Evolutionary conservation across 176 grass and related monocot genomes (phyloP).

Genomic region (Poa pratensis): DNA sequence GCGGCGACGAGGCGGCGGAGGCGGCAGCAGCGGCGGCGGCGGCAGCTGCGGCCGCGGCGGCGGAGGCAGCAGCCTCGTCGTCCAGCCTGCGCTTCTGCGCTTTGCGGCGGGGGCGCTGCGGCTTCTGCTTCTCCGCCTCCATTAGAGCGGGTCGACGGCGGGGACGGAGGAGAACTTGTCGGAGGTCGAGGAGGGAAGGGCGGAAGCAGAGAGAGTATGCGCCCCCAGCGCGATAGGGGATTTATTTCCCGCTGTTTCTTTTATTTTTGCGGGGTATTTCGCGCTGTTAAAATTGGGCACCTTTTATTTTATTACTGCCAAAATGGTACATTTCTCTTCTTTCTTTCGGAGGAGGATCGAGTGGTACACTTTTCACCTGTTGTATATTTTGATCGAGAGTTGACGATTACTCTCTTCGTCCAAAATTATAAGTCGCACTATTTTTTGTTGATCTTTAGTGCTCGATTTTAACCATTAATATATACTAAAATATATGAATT

Average conservation of each 20-base stretch:
- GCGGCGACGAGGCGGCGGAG: constrained; percentile 43
- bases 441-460: too few relatives aligned
- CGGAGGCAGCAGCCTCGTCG: constrained; percentile 55
- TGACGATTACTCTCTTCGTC: too few relatives aligned
- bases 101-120: constrained; percentile 65
- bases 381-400: too few relatives aligned
- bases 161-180: constrained; percentile 36
- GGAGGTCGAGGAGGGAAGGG: constrained; percentile 38
- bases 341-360: too few relatives aligned
- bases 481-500: too few relatives aligned
- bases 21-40: constrained; percentile 4
- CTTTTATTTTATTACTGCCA: too few relatives aligned
- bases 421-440: too few relatives aligned
- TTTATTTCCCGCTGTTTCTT: neutral
- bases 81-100: constrained; percentile 84
- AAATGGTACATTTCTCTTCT: neutral
- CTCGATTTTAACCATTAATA: too few relatives aligned
- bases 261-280: neutral
- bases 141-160: constrained; percentile 58
- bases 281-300: neutral
- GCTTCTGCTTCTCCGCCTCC: constrained; percentile 73
- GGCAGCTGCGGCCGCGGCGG: constrained; percentile 22
- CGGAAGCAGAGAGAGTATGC: constrained; percentile 22
- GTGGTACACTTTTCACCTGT: too few relatives aligned
- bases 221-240: constrained; percentile 10